phyloP scores from a whole-genome alignment of 208 protist species.

The Trypanosoma melophagium region DNA sequence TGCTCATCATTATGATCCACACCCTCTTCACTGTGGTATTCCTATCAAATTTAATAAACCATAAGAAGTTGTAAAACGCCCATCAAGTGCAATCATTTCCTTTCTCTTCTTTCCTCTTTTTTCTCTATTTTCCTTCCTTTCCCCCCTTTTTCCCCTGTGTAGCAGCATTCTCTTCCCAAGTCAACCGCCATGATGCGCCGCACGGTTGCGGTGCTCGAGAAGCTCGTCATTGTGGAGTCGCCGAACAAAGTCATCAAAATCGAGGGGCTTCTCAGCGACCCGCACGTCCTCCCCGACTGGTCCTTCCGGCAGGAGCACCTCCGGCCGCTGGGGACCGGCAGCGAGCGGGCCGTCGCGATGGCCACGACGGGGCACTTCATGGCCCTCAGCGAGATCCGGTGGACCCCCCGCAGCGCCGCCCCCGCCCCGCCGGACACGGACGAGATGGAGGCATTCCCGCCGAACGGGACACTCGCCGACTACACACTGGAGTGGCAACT shows the following conservation, averaged over 20 bases:
- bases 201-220: constrained; percentile 54
- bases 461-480: constrained; percentile 58
- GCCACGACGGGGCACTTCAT: constrained; percentile 90
- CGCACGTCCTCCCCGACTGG: constrained; percentile 82
- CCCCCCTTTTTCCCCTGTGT: neutral
- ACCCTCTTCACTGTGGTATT: no score
- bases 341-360: constrained; percentile 79
- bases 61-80: no score
- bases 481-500: constrained; percentile 81
- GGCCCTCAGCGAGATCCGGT: constrained; percentile 74
- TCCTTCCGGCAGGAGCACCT: constrained; percentile 61
- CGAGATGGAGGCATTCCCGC: constrained; percentile 42
- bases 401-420: constrained; percentile 43
- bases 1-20: no score
- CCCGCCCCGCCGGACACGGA: neutral
- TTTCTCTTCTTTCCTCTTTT: constrained; percentile 9
- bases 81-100: no score
- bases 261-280: constrained; percentile 77
- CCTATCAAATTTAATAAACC: no score
- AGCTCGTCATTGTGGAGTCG: constrained; percentile 91
- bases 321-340: constrained; percentile 42
- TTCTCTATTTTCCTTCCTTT: constrained; percentile 16
- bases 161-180: constrained; percentile 3
- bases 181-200: constrained; percentile 50
- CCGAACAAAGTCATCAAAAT: constrained; percentile 92